Base-by-base conservation (phyloP, 768 basidiomycete species). In the Porphyrellus cyaneotinctus region DNA sequence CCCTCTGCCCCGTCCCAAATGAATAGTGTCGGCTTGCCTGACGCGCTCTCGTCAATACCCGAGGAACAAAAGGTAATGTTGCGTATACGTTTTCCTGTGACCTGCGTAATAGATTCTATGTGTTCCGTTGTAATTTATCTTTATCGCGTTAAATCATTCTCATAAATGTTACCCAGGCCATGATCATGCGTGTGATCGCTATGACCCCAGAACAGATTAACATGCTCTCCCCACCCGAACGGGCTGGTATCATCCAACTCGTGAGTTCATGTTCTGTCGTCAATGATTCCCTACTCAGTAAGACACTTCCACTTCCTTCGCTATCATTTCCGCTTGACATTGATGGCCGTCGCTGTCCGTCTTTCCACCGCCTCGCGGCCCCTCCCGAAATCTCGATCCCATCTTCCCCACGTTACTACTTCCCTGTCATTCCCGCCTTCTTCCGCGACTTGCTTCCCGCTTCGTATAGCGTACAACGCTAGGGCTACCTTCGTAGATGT, bases 141-240 rank as follows among this genome's bases (percentile, higher is more conserved):
- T 43, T 39, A 17, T 52, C 17, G 14, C 36, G 30, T 51, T 51
- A 20, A n/a, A 44, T 33, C 14, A 12, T 58, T 56, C 59, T 61
- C 54, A 66, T 37, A 12, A 41, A 18, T 18, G n/a, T 24, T 45
- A 31, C 53, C 13, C 54, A 85, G 86, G 80, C 80, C 35, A 81
- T 91, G 70, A 83, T 95, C 33, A 77, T 88, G 72, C 85, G 85
- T 48, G 85, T 95, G 3, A 62, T 94, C 50, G 74, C 80, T 32
- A 88, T 97, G 84, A 87, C 89, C 1, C 82, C 85, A 2, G 91
- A 91, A 35, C 90, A 97, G 66, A 85, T 97, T 52, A 81, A 83
- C 45, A 74, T 75, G 56, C 70, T 95, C 32, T 86, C 90, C 11
- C 83, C 85, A 2, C 70, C 76, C 6, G 91, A 95, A 61, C 77